These are phyloP conservation scores for Phoma sp. DNA, from an alignment of 2,329 filamentous ascomycete species.

Conservation along the genomic window DNA sequence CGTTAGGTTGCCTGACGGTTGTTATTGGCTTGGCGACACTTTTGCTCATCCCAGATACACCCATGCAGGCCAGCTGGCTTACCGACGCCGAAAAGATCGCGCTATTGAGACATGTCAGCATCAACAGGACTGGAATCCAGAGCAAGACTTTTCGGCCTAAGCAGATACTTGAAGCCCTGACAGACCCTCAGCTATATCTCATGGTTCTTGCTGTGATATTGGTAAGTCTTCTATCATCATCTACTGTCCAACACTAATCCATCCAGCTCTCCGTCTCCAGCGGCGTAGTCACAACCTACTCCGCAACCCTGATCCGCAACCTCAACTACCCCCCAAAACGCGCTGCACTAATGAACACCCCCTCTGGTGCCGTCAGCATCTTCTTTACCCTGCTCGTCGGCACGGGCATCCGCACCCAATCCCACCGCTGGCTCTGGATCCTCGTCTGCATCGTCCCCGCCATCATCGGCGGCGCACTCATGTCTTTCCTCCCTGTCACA, in stretches of 20 bases:
- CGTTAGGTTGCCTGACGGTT: constrained; percentile 22
- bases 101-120: constrained; percentile 70
- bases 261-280: constrained; percentile 18
- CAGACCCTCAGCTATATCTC: constrained; percentile 62
- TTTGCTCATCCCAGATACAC: constrained; percentile 49
- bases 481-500: constrained; percentile 24
- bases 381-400: constrained; percentile 22
- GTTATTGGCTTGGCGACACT: constrained; percentile 31
- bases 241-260: background rate
- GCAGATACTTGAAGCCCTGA: constrained; percentile 64
- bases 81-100: constrained; percentile 43
- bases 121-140: constrained; percentile 75
- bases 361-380: constrained; percentile 23
- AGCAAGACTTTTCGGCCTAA: constrained; percentile 68
- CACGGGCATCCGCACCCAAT: constrained; percentile 20
- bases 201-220: constrained; percentile 19
- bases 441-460: constrained; percentile 9
- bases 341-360: constrained; percentile 30
- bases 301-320: constrained; percentile 27
- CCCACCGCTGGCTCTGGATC: constrained; percentile 17
- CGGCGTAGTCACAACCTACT: constrained; percentile 28
- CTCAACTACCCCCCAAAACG: constrained; percentile 24
- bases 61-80: constrained; percentile 49
- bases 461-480: constrained; percentile 19
- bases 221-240: background rate